A percentile compares a stretch with the other conserved stretches of the same genome.
Evolutionary conservation across 1,284 basidiomycete species (phyloP).

Genomic region (Ceratobasidium sp.): DNA sequence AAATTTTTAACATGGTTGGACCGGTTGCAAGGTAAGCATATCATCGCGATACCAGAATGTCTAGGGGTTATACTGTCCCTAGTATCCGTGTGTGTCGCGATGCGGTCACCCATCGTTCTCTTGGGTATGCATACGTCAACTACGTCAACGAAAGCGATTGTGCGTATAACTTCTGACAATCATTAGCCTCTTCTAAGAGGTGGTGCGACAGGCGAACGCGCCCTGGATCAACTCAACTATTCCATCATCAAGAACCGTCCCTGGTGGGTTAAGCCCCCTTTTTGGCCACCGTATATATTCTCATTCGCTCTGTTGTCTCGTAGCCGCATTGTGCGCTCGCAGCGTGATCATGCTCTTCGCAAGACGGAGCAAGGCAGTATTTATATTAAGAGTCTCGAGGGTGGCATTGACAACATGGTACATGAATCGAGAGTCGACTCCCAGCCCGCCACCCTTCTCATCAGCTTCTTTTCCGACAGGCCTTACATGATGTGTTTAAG

Average conservation of each 20-base stretch:
- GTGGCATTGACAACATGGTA: slow-evolving; percentile 98
- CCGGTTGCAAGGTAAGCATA: slow-evolving; percentile 87
- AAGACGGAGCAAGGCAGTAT: slow-evolving; percentile 99
- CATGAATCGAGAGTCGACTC: slow-evolving; percentile 40
- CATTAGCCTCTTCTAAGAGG: slow-evolving; percentile 41
- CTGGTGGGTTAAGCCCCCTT: slow-evolving; percentile 65
- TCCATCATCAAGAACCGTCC: slow-evolving; percentile 98
- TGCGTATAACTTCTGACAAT: slow-evolving; percentile 50
- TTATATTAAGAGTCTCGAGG: slow-evolving; percentile 99
- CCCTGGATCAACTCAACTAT: slow-evolving; percentile 99
- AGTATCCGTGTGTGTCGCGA: slow-evolving; percentile 99
- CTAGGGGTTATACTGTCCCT: slow-evolving; percentile 23
- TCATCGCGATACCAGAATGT: slow-evolving; percentile 38
- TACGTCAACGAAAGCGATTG: slow-evolving; percentile 96
- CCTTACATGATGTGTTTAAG: slow-evolving; percentile 98
- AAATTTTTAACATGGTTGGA: slow-evolving; percentile 99
- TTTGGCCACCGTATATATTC: background rate
- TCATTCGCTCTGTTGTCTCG: slow-evolving; percentile 43
- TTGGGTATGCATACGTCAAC: slow-evolving; percentile 99
- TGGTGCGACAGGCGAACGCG: slow-evolving; percentile 79
- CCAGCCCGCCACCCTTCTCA: background rate
- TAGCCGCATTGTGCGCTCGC: slow-evolving; percentile 99
- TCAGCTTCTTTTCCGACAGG: slow-evolving; percentile 58
- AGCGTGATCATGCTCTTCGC: slow-evolving; percentile 98
- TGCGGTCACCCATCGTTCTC: slow-evolving; percentile 98